These are phyloP conservation scores for Dovyalis caffra DNA, from an alignment of 345 rosid genomes.

Conservation along the genomic window DNA sequence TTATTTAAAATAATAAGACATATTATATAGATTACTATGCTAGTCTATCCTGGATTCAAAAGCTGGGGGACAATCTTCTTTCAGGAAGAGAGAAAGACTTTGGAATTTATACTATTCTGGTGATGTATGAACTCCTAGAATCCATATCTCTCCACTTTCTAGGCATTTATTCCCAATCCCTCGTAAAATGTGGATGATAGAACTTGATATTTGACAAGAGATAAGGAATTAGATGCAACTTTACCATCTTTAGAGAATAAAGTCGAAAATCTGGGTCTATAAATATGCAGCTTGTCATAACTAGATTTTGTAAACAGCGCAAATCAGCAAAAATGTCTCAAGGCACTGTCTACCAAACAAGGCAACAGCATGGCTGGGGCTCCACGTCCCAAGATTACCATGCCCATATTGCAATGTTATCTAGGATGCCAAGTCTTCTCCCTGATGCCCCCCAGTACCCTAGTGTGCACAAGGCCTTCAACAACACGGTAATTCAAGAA, in stretches of 20 bases:
- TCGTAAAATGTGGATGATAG: not conserved
- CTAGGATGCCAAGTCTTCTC: slow-evolving; percentile 31
- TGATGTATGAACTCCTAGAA: too few relatives aligned
- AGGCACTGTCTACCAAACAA: slow-evolving; percentile 8
- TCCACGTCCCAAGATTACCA: slow-evolving; percentile 38
- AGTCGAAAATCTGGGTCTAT: slow-evolving; percentile 24
- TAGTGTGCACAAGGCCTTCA: slow-evolving; percentile 35
- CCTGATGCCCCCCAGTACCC: slow-evolving; percentile 46
- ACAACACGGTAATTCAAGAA: slow-evolving; percentile 15
- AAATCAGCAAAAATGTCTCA: slow-evolving; percentile 7
- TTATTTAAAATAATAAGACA: too few relatives aligned
- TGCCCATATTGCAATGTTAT: slow-evolving; percentile 23
- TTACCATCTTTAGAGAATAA: slow-evolving; percentile 25
- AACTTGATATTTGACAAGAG: not conserved
- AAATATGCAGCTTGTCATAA: slow-evolving; percentile 10
- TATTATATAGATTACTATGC: too few relatives aligned
- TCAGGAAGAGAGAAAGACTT: too few relatives aligned
- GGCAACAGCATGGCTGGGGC: slow-evolving; percentile 26
- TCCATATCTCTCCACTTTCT: not conserved
- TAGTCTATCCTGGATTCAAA: too few relatives aligned
- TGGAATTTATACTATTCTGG: too few relatives aligned
- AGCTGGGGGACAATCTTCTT: too few relatives aligned
- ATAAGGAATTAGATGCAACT: slow-evolving; percentile 37
- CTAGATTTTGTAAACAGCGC: not conserved
- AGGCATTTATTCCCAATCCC: slow-evolving; percentile 2